Evolutionary conservation across 768 basidiomycete species (phyloP).

Genomic region (Leccinum fibrillosum): DNA sequence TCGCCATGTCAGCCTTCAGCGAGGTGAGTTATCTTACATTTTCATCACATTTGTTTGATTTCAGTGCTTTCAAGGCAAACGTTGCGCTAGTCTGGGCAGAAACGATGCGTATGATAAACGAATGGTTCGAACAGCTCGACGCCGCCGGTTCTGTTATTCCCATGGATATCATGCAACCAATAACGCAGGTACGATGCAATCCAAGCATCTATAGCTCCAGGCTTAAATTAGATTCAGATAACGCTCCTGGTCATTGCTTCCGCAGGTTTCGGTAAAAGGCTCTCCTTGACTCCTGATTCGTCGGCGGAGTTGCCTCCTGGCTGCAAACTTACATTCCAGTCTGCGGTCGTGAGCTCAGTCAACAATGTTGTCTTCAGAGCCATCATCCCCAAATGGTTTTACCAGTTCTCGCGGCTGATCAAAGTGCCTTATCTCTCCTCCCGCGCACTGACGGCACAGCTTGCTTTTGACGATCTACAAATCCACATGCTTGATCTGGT

Average conservation of each 20-base stretch:
- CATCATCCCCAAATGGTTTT: conserved; percentile 35
- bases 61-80: conserved; percentile 33
- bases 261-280: conserved; percentile 40
- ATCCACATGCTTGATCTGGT: conserved; percentile 42
- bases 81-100: conserved; percentile 48
- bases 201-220: background rate
- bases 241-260: conserved; percentile 40
- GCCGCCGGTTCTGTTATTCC: conserved; percentile 18
- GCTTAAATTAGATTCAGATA: conserved; percentile 15
- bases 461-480: conserved; percentile 37
- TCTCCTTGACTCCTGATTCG: conserved; percentile 33
- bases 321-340: conserved; percentile 36
- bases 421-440: conserved; percentile 37
- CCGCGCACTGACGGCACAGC: conserved; percentile 24
- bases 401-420: conserved; percentile 19
- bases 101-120: conserved; percentile 35
- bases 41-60: background rate
- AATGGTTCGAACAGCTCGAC: conserved; percentile 43
- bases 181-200: conserved; percentile 13
- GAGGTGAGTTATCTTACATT: conserved; percentile 31
- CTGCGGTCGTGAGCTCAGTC: conserved; percentile 27
- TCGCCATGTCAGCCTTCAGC: conserved; percentile 49
- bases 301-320: conserved; percentile 23
- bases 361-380: conserved; percentile 28
- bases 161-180: conserved; percentile 8